Percentiles rank a stretch among this genome's conserved stretches.
Conservation (phyloP, 305 asterid genomes). For the Fraxinus velutina region DNA sequence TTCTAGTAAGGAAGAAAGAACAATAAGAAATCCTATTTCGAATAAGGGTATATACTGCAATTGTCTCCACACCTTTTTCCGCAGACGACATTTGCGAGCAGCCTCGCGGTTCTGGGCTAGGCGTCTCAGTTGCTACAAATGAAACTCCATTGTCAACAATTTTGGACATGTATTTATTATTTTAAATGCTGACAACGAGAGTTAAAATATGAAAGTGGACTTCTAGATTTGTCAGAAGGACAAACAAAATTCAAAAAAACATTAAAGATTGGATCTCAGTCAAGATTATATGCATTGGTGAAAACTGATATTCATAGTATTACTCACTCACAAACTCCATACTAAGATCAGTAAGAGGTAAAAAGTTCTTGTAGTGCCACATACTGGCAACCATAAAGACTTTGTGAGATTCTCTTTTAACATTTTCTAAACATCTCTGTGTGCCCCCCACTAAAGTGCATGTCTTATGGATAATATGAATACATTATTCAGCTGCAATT, state of each 20-base stretch:
- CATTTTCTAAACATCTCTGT: neutral
- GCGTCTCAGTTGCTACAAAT: slow-evolving; percentile 63
- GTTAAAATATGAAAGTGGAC: neutral
- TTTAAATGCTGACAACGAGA: neutral
- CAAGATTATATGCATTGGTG: neutral
- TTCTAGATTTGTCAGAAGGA: neutral
- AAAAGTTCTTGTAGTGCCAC: neutral
- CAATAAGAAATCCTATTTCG: neutral
- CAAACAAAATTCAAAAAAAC: neutral
- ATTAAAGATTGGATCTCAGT: neutral
- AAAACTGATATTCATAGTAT: neutral
- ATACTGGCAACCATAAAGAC: neutral
- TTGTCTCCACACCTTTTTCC: slow-evolving; percentile 63
- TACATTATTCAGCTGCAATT: neutral
- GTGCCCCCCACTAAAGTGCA: neutral
- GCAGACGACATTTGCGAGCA: slow-evolving; percentile 81
- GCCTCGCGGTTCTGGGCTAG: slow-evolving; percentile 95
- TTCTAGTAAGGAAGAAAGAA: neutral
- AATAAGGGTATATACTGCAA: neutral
- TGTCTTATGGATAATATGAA: neutral
- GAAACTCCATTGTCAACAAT: slow-evolving; percentile 21
- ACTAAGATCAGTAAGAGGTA: neutral
- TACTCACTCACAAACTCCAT: neutral
- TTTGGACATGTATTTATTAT: neutral
- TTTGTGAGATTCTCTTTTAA: neutral